phyloP scores from a whole-genome alignment of 1,284 basidiomycete genomes.

The Cryptococcus deneoformans region DNA sequence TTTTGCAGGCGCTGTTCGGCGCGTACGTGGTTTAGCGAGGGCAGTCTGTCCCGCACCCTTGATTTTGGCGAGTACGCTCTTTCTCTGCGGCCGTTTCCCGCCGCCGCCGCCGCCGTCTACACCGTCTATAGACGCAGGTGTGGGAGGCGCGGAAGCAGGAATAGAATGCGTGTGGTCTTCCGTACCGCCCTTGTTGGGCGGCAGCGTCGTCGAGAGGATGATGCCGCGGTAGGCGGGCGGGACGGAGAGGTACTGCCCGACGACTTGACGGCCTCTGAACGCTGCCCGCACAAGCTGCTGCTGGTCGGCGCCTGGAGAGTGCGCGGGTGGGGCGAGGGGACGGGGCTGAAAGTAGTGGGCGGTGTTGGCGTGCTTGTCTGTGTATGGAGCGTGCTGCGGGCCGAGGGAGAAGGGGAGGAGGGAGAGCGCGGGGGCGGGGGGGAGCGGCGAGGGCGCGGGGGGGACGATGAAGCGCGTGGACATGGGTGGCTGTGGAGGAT shows the following conservation, averaged over 20 bases:
- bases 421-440: slow-evolving; percentile 21
- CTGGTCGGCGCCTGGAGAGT: no score
- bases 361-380: slow-evolving; percentile 14
- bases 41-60: slow-evolving; percentile 40
- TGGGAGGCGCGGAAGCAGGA: background rate
- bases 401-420: slow-evolving; percentile 44
- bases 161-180: slow-evolving; percentile 3
- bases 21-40: slow-evolving; percentile 25
- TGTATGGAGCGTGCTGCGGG: slow-evolving; percentile 18
- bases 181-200: slow-evolving; percentile 23
- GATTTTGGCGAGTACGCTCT: slow-evolving; percentile 8
- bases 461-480: slow-evolving; percentile 13
- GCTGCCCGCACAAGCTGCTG: slow-evolving; percentile 15
- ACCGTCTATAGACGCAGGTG: background rate
- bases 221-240: slow-evolving; percentile 36
- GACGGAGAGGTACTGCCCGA: slow-evolving; percentile 30
- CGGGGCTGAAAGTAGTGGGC: slow-evolving; percentile 35
- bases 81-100: slow-evolving; percentile 5
- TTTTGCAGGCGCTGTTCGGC: slow-evolving; percentile 3
- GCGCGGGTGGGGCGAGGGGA: no score
- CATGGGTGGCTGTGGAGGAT: no score
- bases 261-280: slow-evolving; percentile 38
- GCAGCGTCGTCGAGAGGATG: slow-evolving; percentile 18
- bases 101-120: slow-evolving; percentile 7
- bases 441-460: slow-evolving; percentile 7